Evolutionary conservation across 1,139 yeast genomes (phyloP), one percentile per base, ranked within the genome.

Genomic region (Ashbya aceris): DNA sequence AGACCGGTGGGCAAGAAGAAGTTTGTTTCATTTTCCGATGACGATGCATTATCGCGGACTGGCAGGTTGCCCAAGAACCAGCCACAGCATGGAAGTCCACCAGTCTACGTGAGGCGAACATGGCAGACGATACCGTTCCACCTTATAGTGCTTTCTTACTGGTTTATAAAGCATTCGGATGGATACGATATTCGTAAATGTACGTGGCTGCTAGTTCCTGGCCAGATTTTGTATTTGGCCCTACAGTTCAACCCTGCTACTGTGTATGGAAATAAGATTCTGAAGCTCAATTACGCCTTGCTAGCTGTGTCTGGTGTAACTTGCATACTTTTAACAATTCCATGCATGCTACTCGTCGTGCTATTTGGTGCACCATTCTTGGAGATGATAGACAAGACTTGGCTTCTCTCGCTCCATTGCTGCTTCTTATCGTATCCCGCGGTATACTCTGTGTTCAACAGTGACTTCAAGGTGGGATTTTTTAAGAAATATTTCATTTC

Each of bases 351-450:
- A 1, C 56, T 74, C 1, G 59, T 82, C 40, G 66, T 87, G 3
- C 55, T 87, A n/a, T 77, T 85, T 56, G 98, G 98, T 6, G 95
- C 96, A 0, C 96, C 97, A 17, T 68, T 83, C 34, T 67, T 77
- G 2, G 67, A 75, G 1, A 69, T 71, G 39, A 53, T 74, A 20
- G 49, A 53, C n/a, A 81, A 79, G 53, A 85, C 95, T 0, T 70
- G 73, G 48, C 60, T 81, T 7, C 65, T 85, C 41, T 70, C 95
- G 0, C 64, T 72, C 13, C 95, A 86, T 58, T 63, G 84, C 29
- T 70, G 91, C 7, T 56, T 78, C 30, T 60, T 87, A 40, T 66
- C 79, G 5, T 58, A 55, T 29, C 71, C 70, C 0, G 69, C 81
- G 4, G 74, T 72, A 48, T 95, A 95, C 26, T 62, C 85, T 27